Base-by-base conservation (phyloP, 345 rosid species). In the Eucalyptus cladocalyx region DNA sequence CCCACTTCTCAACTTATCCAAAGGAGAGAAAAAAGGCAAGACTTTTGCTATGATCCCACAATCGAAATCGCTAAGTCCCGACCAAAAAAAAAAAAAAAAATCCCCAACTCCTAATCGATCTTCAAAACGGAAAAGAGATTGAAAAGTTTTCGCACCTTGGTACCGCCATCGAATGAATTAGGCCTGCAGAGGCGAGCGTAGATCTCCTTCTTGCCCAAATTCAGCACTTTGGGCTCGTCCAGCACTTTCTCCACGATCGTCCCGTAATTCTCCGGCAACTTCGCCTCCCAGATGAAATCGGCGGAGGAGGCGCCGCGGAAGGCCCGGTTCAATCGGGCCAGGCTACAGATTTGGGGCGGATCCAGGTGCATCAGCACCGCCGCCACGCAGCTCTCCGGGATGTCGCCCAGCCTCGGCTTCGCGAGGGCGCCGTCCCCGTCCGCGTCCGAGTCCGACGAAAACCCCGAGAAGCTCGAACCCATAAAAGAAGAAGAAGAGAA, bases 311-410 rank as follows among this genome's bases (percentile, higher is more conserved):
- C 95, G 8, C 93, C 91, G 72, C 91, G 92, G 86, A 95, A 95
- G 15, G 93, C 83, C 80, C 91, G 90, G 88, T 92, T 94, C 90
- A 95, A 88, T 49, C 93, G 89, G 85, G 96, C 95, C 88, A 95
- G 90, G 58, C 89, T 86, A 45, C 96, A 94, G 69, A 95, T 95
- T 92, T 94, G 95, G 40, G 93, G 89, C 65, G 96, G 96, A 88
- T 94, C 94, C 86, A 95, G 90, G 65, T 80, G 81, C 86, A 89
- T 91, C 91, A 95, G 88, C 72, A 95, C 91, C 86, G 92, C 86
- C 16, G 97, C 96, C 47, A 94, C 91, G 86, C 97, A 95, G 32
- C 94, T 94, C 93, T 95, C 96, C 18, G 97, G 97, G 60, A 95
- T 88, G 88, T 95, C 95, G 12, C 89, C 94, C 14, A 95, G 91